A percentile compares a stretch with the other conserved stretches of the same genome.
These are phyloP conservation scores for Gardenia jasminoides DNA, from an alignment of 257 asterid genomes.

Conservation along the genomic window DNA sequence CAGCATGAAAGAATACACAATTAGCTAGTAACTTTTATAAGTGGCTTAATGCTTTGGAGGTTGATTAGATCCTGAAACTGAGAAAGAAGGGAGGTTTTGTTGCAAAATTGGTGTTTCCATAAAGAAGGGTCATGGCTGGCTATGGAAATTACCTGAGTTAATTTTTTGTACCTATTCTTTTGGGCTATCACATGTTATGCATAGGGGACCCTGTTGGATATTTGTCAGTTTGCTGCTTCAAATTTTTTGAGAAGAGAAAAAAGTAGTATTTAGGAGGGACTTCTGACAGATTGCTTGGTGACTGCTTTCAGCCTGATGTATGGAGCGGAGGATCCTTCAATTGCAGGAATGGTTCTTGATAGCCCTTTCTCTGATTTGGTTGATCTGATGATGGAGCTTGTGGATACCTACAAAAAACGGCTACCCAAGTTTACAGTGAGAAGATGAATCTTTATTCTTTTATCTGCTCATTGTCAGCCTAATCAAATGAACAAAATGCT, in stretches of 20 bases:
- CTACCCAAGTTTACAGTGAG: slow-evolving; percentile 92
- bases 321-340: slow-evolving; percentile 96
- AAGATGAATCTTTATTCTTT: slow-evolving; percentile 15
- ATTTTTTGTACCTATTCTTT: background rate
- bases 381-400: slow-evolving; percentile 95
- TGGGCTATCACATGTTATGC: background rate
- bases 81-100: background rate
- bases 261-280: slow-evolving; percentile 6
- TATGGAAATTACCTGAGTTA: background rate
- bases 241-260: background rate
- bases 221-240: background rate
- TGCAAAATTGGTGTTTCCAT: background rate
- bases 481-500: slow-evolving; percentile 7
- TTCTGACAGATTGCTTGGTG: slow-evolving; percentile 11
- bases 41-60: background rate
- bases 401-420: slow-evolving; percentile 84
- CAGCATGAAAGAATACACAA: background rate
- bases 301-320: slow-evolving; percentile 73
- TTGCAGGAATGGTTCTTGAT: slow-evolving; percentile 97
- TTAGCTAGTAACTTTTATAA: background rate
- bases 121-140: background rate
- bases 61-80: background rate
- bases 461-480: background rate
- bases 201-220: background rate
- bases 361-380: slow-evolving; percentile 96